phyloP scores from a whole-genome alignment of 1,139 yeast species.

The Suhomyces wounanorum region DNA sequence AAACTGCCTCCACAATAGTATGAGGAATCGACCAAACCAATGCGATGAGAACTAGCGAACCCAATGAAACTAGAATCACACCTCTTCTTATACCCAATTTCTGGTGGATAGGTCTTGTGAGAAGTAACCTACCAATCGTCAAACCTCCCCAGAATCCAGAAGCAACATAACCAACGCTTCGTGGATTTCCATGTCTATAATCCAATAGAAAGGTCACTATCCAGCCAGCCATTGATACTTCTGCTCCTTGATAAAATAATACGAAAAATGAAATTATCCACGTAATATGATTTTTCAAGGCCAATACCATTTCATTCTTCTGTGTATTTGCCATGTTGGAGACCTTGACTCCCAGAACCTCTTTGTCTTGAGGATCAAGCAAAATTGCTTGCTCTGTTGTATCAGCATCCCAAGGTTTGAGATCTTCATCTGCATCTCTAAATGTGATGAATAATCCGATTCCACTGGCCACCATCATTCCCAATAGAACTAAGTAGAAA shows the following conservation, averaged over 20 bases:
- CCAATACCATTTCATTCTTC: constrained; percentile 21
- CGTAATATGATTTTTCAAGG: constrained; percentile 45
- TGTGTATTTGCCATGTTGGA: background rate
- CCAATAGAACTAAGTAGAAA: constrained; percentile 53
- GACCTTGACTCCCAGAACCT: background rate
- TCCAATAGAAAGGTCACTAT: constrained; percentile 61
- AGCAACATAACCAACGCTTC: constrained; percentile 59
- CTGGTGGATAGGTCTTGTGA: constrained; percentile 44
- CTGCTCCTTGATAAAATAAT: constrained; percentile 66
- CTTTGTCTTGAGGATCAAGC: background rate
- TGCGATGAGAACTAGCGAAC: constrained; percentile 37
- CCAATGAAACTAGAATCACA: constrained; percentile 34
- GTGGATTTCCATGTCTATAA: constrained; percentile 49
- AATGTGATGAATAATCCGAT: constrained; percentile 38
- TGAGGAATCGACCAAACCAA: constrained; percentile 50
- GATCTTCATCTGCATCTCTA: constrained; percentile 39
- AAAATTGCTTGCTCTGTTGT: background rate
- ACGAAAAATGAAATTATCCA: constrained; percentile 58
- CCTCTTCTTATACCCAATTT: constrained; percentile 49
- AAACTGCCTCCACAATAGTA: constrained; percentile 43
- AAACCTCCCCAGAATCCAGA: constrained; percentile 75
- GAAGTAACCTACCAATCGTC: constrained; percentile 56
- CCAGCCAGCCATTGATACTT: constrained; percentile 75
- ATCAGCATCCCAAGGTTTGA: constrained; percentile 16
- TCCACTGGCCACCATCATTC: constrained; percentile 31